Conservation (phyloP, 495 filamentous ascomycete species). For the Talaromyces trachyspermus region DNA sequence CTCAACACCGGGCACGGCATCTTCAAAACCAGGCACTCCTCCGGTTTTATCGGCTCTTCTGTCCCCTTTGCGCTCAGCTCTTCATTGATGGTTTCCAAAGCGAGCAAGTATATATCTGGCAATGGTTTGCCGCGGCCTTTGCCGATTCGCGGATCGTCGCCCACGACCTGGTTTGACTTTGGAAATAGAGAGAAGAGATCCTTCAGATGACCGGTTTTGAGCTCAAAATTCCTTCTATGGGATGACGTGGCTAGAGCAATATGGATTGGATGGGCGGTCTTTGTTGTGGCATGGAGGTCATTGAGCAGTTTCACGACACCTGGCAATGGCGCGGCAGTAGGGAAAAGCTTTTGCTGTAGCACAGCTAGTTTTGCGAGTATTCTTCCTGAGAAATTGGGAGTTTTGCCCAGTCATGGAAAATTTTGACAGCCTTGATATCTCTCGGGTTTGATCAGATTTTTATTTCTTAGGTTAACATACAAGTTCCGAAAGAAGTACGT, state of each 20-base stretch:
- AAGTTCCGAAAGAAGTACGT: constrained; percentile 10
- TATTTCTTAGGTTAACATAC: too few species aligned
- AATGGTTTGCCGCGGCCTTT: constrained; percentile 81
- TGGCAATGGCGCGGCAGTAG: constrained; percentile 63
- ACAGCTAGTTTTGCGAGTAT: constrained; percentile 48
- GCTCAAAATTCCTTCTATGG: constrained; percentile 57
- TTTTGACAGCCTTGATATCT: constrained; percentile 39
- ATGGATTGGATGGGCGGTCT: constrained; percentile 48
- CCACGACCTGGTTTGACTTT: constrained; percentile 59
- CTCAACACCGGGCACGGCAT: constrained; percentile 88
- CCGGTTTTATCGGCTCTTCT: constrained; percentile 61
- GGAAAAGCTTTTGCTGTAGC: constrained; percentile 67
- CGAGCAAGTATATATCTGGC: constrained; percentile 90
- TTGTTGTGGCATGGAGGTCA: constrained; percentile 35
- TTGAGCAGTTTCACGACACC: constrained; percentile 65
- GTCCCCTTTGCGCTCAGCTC: constrained; percentile 49
- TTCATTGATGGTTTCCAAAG: constrained; percentile 76
- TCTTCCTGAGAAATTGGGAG: constrained; percentile 66
- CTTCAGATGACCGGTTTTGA: constrained; percentile 72
- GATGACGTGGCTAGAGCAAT: constrained; percentile 85
- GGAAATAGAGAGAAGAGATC: constrained; percentile 71
- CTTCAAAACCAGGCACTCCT: constrained; percentile 97
- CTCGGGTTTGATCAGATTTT: not conserved
- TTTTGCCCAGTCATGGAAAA: constrained; percentile 79
- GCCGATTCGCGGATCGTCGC: constrained; percentile 78